Conservation (phyloP, 768 basidiomycete genomes). For the Boletus bicolor region DNA sequence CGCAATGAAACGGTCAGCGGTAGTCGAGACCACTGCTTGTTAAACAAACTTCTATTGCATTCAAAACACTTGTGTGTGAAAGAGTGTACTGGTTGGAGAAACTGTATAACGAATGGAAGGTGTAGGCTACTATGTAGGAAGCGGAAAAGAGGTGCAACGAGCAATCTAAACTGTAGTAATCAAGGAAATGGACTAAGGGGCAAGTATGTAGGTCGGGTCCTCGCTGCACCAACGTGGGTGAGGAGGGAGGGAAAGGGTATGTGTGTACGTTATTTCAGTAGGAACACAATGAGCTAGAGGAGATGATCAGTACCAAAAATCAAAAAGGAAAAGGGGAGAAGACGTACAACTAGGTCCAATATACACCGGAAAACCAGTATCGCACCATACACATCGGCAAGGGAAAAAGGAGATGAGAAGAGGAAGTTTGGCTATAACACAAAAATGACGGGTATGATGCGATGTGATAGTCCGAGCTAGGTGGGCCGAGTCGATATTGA, state of each 20-base stretch:
- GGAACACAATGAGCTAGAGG: conserved; percentile 25
- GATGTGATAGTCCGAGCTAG: conserved; percentile 30
- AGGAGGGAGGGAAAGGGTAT: conserved; percentile 21
- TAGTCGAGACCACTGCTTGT: too few relatives aligned
- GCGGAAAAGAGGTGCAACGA: conserved; percentile 15
- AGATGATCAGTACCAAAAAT: conserved; percentile 8
- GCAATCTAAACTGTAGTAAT: conserved; percentile 18
- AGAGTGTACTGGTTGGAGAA: conserved; percentile 28
- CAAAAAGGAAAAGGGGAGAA: background rate
- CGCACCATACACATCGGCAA: conserved; percentile 33
- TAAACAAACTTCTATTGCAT: conserved; percentile 25
- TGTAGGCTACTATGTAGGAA: conserved; percentile 20
- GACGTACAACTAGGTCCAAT: conserved; percentile 29
- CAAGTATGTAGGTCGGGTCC: conserved; percentile 16
- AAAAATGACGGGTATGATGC: conserved; percentile 30
- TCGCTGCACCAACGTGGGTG: conserved; percentile 20
- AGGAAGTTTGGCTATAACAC: conserved; percentile 21
- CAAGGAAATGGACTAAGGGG: conserved; percentile 17
- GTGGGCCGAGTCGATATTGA: conserved; percentile 33
- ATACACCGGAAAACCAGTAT: conserved; percentile 31
- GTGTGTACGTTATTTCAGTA: conserved; percentile 25
- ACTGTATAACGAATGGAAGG: conserved; percentile 25
- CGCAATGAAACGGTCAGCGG: too few relatives aligned
- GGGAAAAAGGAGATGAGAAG: background rate
- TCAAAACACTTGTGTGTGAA: conserved; percentile 18